A percentile compares a stretch with the other conserved stretches of the same genome.
These are phyloP conservation scores for Monosporascus ibericus DNA, from an alignment of 2,329 filamentous ascomycete species.

Conservation along the genomic window DNA sequence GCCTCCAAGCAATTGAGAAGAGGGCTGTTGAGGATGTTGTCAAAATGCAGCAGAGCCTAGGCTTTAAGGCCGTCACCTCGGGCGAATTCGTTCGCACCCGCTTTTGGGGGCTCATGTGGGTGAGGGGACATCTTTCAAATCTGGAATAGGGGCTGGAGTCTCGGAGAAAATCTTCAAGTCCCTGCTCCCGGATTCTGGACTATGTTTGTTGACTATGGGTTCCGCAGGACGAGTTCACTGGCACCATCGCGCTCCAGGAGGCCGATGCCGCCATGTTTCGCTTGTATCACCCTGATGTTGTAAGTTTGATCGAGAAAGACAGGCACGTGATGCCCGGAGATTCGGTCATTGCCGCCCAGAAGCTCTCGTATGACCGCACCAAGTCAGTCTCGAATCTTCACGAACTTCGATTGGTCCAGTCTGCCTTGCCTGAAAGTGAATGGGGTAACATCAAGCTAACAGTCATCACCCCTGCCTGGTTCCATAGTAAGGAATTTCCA, in stretches of 20 bases:
- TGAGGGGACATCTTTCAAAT: neutral
- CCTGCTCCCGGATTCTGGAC: neutral
- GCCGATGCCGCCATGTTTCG: slow-evolving; percentile 47
- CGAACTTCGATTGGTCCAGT: slow-evolving; percentile 43
- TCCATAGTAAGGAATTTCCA: slow-evolving; percentile 34
- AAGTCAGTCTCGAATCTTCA: slow-evolving; percentile 42
- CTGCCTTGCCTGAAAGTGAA: slow-evolving; percentile 37
- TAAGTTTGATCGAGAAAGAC: slow-evolving; percentile 45
- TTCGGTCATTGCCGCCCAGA: slow-evolving; percentile 44
- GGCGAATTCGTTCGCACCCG: slow-evolving; percentile 60
- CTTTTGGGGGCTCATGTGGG: slow-evolving; percentile 48
- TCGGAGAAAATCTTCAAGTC: neutral
- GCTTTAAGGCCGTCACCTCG: slow-evolving; percentile 61
- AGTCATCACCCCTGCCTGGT: slow-evolving; percentile 48
- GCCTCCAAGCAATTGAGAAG: slow-evolving; percentile 56
- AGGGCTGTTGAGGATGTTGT: slow-evolving; percentile 61
- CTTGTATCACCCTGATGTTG: slow-evolving; percentile 49
- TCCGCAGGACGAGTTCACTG: slow-evolving; percentile 39
- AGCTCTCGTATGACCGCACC: slow-evolving; percentile 37
- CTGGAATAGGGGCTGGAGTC: neutral
- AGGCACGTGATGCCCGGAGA: slow-evolving; percentile 51
- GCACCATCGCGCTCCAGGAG: slow-evolving; percentile 41
- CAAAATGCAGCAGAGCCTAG: slow-evolving; percentile 59
- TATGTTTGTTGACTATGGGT: neutral
- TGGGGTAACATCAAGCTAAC: slow-evolving; percentile 49